Percentiles rank a stretch among this genome's conserved stretches.
Evolutionary conservation across 1,284 basidiomycete species (phyloP).

Genomic region (Heliocybe sulcata): DNA sequence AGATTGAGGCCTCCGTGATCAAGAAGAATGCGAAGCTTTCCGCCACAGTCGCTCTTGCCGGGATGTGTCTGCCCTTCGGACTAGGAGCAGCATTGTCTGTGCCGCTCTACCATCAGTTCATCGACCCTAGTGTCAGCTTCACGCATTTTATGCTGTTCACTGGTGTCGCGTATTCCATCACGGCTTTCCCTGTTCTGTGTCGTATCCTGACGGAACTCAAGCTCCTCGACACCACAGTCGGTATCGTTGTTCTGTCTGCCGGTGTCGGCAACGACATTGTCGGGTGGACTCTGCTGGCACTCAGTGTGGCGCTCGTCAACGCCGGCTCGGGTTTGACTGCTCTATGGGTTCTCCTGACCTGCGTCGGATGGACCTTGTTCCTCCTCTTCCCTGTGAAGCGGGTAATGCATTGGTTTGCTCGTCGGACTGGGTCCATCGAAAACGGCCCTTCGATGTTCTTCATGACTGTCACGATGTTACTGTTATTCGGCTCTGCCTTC

Average conservation of each 20-base stretch:
- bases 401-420: slow-evolving; percentile 64
- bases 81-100: slow-evolving; percentile 80
- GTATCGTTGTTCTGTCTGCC: slow-evolving; percentile 88
- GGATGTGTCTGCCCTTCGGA: slow-evolving; percentile 78
- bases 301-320: slow-evolving; percentile 89
- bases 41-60: slow-evolving; percentile 33
- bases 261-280: slow-evolving; percentile 90
- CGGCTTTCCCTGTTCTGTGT: slow-evolving; percentile 91
- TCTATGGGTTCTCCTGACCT: slow-evolving; percentile 76
- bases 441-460: slow-evolving; percentile 63
- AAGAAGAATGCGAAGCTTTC: slow-evolving; percentile 70
- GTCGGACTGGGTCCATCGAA: slow-evolving; percentile 74
- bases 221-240: slow-evolving; percentile 89
- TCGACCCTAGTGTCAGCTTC: slow-evolving; percentile 56
- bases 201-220: slow-evolving; percentile 79
- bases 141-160: slow-evolving; percentile 93
- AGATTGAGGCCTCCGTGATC: slow-evolving; percentile 81
- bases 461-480: slow-evolving; percentile 57
- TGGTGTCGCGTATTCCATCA: slow-evolving; percentile 89
- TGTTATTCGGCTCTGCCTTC: slow-evolving; percentile 61
- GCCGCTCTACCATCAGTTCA: slow-evolving; percentile 78
- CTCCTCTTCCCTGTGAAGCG: slow-evolving; percentile 69
- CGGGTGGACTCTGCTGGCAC: slow-evolving; percentile 72
- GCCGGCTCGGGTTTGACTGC: slow-evolving; percentile 69
- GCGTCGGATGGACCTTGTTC: slow-evolving; percentile 78